phyloP scores from a whole-genome alignment of 495 filamentous ascomycete genomes.

The Neurospora tetraspora region DNA sequence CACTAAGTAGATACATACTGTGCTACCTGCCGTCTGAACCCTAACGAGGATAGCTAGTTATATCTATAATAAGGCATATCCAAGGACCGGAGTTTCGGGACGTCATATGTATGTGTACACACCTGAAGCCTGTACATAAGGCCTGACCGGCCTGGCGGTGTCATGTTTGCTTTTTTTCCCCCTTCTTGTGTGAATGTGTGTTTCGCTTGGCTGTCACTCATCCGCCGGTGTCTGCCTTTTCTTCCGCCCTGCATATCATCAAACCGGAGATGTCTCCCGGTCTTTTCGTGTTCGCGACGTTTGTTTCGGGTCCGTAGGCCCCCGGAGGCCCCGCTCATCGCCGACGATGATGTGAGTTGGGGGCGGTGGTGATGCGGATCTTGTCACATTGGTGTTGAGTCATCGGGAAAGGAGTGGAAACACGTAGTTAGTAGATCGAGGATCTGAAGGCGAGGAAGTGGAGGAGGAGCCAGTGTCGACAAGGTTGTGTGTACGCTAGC shows the following conservation, averaged over 20 bases:
- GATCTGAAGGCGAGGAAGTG: background rate
- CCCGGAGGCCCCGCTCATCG: background rate
- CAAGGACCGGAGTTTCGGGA: background rate
- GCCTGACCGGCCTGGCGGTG: background rate
- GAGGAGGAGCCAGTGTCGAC: background rate
- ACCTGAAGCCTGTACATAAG: background rate
- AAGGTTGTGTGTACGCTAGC: background rate
- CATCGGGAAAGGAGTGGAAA: background rate
- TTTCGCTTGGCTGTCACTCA: background rate
- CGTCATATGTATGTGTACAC: background rate
- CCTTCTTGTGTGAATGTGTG: background rate
- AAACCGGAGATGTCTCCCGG: background rate
- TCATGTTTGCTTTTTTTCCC: background rate
- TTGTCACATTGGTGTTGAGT: background rate
- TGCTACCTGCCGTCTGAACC: background rate
- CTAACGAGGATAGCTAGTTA: background rate
- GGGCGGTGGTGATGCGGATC: background rate
- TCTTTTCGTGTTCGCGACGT: background rate
- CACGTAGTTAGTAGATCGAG: background rate
- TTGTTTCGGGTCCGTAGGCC: background rate
- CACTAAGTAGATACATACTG: background rate
- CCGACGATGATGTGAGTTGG: background rate
- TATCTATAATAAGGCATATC: background rate
- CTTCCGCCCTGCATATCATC: background rate
- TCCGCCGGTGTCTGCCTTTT: background rate